Base-by-base conservation (phyloP, 768 basidiomycete species). In the Mycena metata region DNA sequence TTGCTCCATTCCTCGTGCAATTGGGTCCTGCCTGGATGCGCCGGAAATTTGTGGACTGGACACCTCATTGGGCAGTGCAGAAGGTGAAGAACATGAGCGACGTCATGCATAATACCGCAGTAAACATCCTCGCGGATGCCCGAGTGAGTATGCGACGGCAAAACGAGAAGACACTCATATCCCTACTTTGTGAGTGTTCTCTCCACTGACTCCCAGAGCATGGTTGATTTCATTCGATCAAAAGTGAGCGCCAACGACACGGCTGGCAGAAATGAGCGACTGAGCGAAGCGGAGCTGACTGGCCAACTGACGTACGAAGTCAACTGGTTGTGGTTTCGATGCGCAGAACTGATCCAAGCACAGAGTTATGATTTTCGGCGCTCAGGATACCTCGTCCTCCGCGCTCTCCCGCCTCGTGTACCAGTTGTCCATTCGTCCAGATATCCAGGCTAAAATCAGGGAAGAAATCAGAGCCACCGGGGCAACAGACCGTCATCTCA, bases 281-380 rank as follows among this genome's bases (percentile, higher is more conserved):
- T 87, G 47, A 78, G 76, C 56, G 85, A 87, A 59, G 71, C 73
- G 26, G 85, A 87, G 65, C 73, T 87, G 30, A 79, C 84, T 1
- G 85, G 83, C 0, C 85, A 87, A 66, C 84, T 86, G 82, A 84
- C 84, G 85, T 84, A 70, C 47, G 83, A 49, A 43, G 23, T 39
- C 13, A 50, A 45, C 61, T 33, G 21, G 17, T 41, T 36, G 0
- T 21, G 7, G 8, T 19, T 35, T 26, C 9, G 33, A 24, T 2
- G 33, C 1, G 3, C 2, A 36, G 30, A 41, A 59, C 65, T 46
- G 26, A 33, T 64, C 46, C 30, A 23, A 30, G 39, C 35, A 9
- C 58, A 86, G 85, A 4, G 84, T 86, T 16, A 73, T 87, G 33
- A 82, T 86, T 19, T 85, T 87, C 69, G 84, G 85, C 3, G 86